Evolutionary conservation across 2,329 filamentous ascomycete species (phyloP).

Genomic region (Drechslera avenae): DNA sequence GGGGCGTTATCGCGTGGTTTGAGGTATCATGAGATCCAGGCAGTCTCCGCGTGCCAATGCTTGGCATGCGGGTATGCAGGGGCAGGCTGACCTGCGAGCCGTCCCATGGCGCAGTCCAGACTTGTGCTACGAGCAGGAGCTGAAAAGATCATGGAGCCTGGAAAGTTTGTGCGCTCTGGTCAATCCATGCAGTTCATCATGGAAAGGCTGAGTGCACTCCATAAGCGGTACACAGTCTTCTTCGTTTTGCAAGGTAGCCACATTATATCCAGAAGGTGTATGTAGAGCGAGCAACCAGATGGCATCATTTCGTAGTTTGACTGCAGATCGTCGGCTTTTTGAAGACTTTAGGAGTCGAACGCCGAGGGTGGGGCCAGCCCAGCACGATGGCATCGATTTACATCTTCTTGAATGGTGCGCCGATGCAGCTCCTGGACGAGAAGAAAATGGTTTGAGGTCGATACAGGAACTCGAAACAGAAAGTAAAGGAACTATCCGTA

Average conservation of each 20-base stretch:
- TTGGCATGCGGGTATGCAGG: slow-evolving; percentile 4
- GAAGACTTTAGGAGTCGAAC: slow-evolving; percentile 14
- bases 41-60: neutral
- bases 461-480: slow-evolving; percentile 12
- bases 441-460: slow-evolving; percentile 6
- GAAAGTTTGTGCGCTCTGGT: no score
- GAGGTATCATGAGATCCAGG: slow-evolving; percentile 5
- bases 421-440: slow-evolving; percentile 11
- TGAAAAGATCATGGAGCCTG: no score
- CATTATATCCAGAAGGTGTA: no score
- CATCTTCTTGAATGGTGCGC: slow-evolving; percentile 32
- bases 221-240: no score
- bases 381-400: neutral
- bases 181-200: no score
- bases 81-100: neutral
- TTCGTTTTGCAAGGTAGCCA: no score
- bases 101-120: no score
- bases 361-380: neutral
- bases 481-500: slow-evolving; percentile 17
- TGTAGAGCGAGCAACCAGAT: slow-evolving; percentile 1
- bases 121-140: no score
- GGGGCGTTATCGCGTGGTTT: neutral
- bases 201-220: no score
- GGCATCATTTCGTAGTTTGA: slow-evolving; percentile 18
- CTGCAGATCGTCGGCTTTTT: slow-evolving; percentile 18